Evolutionary conservation across 75 land plant genomes (phyloP), one percentile per base, ranked within the genome.

Genomic region (Chamaecyparis obtusa): DNA sequence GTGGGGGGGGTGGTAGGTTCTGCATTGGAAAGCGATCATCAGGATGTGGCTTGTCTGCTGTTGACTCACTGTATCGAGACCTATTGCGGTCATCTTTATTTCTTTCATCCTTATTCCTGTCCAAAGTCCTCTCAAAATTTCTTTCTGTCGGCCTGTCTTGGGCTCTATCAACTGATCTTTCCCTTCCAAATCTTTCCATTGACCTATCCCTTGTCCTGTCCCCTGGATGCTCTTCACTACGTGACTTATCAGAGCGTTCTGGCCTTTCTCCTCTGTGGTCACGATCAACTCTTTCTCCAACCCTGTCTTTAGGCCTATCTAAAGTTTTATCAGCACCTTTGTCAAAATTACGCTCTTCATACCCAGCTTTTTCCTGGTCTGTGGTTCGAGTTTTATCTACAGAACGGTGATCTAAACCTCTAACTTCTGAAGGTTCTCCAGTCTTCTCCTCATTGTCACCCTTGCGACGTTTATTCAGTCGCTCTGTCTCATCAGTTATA

Each of bases 1-100:
- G 99, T 60, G 99, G 99, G 32, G 96, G 97, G 13, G 99, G 99
- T 24, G 99, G 99, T 84, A 97, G 88, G 57, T 41, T 81, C 83
- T 81, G 97, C 89, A 93, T 94, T 85, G 93, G 96, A 88, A 93
- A 96, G 60, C 98, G 93, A 85, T 96, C 99, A 86, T 95, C 96
- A 37, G 84, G 44, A 84, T 94, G 94, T 37, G 92, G 88, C 72
- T 96, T 95, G 30, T 97, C 97, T 35, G 39, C 86, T 75, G 94
- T 86, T 10, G 89, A 17, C 57, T 97, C 99, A 85, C 21, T 88
- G 60, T 96, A 90, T 17, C 96, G 88, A 46, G 86, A 33, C 89
- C 94, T 98, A 32, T 86, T 85, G 78, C 95, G 89, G 24, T 95
- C 99, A 88, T 94, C 96, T 86, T 93, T 98, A 79, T 54, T 88